Evolutionary conservation across 2,329 filamentous ascomycete genomes (phyloP), one percentile per base, ranked within the genome.

Genomic region (Hyphodiscus sp.): DNA sequence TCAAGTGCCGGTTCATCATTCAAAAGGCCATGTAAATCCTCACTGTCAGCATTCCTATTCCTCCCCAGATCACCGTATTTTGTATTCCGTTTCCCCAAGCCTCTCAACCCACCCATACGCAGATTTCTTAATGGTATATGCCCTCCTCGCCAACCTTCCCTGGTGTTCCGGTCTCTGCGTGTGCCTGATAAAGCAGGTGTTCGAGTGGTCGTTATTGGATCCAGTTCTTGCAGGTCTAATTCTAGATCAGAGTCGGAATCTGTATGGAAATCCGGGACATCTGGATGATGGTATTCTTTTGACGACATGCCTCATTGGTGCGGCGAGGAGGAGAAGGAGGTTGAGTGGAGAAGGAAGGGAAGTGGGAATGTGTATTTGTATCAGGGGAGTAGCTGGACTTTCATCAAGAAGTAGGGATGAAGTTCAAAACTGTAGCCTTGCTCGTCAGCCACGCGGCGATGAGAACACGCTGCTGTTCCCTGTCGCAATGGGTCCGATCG

Each of bases 161-260:
- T 56, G 38, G 58, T 57, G 49, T 61, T 67, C 53, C 63, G 58
- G n/a, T 64, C 61, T 51, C 63, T 63, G 41, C 60, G 56, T 20
- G 62, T 56, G 5, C 43, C 23, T 30, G 63, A 61, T 49, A 58
- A 55, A 41, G 59, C 55, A 15, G 61, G 45, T 3, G 60, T 55
- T 50, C 51, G 64, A 33, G 63, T 60, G 45, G 55, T 65, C 41
- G 61, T 64, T 55, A 70, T 53, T 52, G 88, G 87, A 67, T 91
- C 87, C 61, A 94, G 83, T 75, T 92, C 89, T 65, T 89, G 80
- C 62, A 90, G 78, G 64, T 91, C 86, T 65, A 94, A 76, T 58
- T 89, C 85, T 62, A 86, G 81, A 68, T 92, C 74, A 48, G 85
- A 89, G 68, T 91, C 87, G 67, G 85, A 88, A 67, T 91, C 86